phyloP scores from a whole-genome alignment of 2,329 filamentous ascomycete species.

The Trichoderma koningii region DNA sequence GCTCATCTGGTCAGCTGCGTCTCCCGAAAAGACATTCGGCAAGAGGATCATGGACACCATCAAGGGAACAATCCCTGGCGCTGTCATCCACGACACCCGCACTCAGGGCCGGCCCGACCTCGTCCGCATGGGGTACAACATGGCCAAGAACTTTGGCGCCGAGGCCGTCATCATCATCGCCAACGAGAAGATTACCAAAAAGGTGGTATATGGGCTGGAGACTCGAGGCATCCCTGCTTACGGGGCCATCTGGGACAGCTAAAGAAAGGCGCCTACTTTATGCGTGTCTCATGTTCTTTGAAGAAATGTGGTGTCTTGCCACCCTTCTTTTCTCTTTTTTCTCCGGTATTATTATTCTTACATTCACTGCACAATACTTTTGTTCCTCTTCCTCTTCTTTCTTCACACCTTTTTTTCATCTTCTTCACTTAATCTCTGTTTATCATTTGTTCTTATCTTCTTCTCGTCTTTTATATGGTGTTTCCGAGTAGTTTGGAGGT shows the following conservation, averaged over 20 bases:
- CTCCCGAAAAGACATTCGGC: slow-evolving; percentile 65
- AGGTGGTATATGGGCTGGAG: slow-evolving; percentile 70
- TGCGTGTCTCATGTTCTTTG: slow-evolving; percentile 13
- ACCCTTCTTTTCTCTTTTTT: not conserved
- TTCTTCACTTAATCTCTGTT: not conserved
- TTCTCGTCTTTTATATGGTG: not conserved
- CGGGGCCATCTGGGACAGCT: slow-evolving; percentile 72
- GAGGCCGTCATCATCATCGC: slow-evolving; percentile 75
- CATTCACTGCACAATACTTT: slow-evolving; percentile 20
- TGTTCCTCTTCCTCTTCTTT: not conserved
- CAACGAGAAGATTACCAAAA: slow-evolving; percentile 67
- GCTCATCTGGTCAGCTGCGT: slow-evolving; percentile 69
- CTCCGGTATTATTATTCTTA: slow-evolving; percentile 6
- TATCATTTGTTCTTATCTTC: not conserved
- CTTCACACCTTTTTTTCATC: not conserved
- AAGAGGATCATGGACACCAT: slow-evolving; percentile 57
- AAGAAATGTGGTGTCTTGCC: not conserved
- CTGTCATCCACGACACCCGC: slow-evolving; percentile 68
- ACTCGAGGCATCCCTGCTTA: slow-evolving; percentile 65
- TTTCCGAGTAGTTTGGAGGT: not conserved
- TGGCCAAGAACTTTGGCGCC: slow-evolving; percentile 56
- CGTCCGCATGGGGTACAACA: slow-evolving; percentile 53
- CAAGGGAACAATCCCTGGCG: slow-evolving; percentile 58
- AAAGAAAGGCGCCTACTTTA: not conserved
- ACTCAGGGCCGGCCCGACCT: slow-evolving; percentile 60